Conservation (phyloP, 345 rosid species). For the Eucalyptus cloeziana region DNA sequence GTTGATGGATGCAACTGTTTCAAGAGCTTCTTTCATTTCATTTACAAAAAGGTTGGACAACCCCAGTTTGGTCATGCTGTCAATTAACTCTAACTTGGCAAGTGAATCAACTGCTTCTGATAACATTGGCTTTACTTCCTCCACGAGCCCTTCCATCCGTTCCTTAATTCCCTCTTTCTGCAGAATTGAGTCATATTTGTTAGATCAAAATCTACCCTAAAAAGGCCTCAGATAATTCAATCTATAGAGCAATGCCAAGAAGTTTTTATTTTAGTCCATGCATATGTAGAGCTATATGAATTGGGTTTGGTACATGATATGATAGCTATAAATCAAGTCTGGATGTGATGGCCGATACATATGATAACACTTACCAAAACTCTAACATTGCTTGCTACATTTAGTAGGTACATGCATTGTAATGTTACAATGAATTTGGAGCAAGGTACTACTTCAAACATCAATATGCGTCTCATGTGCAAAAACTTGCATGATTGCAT, state of each 20-base stretch:
- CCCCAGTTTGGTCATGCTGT: conserved; percentile 19
- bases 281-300: neutral
- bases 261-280: neutral
- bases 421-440: neutral
- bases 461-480: neutral
- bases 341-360: neutral
- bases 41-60: conserved; percentile 10
- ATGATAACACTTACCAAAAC: neutral
- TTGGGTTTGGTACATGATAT: neutral
- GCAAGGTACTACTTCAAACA: neutral
- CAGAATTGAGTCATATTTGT: neutral
- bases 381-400: neutral
- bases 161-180: conserved; percentile 8
- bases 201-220: neutral
- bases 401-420: neutral
- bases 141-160: neutral
- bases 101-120: neutral
- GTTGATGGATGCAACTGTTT: neutral
- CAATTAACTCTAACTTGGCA: conserved; percentile 21
- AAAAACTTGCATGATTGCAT: neutral
- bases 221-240: neutral
- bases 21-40: conserved; percentile 17
- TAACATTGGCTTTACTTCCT: conserved; percentile 9
- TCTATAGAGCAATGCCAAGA: neutral
- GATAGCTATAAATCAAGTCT: neutral